phyloP scores from a whole-genome alignment of 176 grass and related monocot genomes.

The Ensete ventricosum region DNA sequence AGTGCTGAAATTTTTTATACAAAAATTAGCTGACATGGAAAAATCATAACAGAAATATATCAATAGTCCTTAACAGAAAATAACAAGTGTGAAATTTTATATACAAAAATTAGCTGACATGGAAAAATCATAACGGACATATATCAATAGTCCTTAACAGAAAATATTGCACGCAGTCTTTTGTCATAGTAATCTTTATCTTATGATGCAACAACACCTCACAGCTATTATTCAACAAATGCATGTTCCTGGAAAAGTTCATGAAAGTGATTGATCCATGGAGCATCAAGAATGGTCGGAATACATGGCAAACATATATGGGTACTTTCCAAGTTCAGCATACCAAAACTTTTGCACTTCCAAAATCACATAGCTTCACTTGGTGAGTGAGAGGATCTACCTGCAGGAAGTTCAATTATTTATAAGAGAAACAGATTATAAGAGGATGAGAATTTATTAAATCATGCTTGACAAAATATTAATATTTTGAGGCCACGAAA shows the following conservation, averaged over 20 bases:
- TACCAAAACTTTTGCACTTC: slow-evolving; percentile 74
- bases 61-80: not conserved
- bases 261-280: not conserved
- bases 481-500: not conserved
- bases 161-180: not conserved
- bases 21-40: not conserved
- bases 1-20: too few relatives aligned
- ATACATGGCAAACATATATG: not conserved
- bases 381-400: slow-evolving; percentile 58
- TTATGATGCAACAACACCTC: not conserved
- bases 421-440: not conserved
- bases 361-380: slow-evolving; percentile 63
- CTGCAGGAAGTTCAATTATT: slow-evolving; percentile 13
- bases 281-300: not conserved
- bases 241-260: not conserved
- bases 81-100: too few relatives aligned
- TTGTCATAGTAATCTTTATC: not conserved
- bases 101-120: not conserved
- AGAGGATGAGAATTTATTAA: slow-evolving; percentile 5
- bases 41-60: not conserved
- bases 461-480: slow-evolving; percentile 1
- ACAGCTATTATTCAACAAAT: not conserved
- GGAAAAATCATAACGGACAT: not conserved
- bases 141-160: not conserved
- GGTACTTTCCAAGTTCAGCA: not conserved